Percentiles rank a stretch among this genome's conserved stretches.
These are phyloP conservation scores for Pythium monospermum DNA, from an alignment of 352 stramenopile genomes.

Conservation along the genomic window DNA sequence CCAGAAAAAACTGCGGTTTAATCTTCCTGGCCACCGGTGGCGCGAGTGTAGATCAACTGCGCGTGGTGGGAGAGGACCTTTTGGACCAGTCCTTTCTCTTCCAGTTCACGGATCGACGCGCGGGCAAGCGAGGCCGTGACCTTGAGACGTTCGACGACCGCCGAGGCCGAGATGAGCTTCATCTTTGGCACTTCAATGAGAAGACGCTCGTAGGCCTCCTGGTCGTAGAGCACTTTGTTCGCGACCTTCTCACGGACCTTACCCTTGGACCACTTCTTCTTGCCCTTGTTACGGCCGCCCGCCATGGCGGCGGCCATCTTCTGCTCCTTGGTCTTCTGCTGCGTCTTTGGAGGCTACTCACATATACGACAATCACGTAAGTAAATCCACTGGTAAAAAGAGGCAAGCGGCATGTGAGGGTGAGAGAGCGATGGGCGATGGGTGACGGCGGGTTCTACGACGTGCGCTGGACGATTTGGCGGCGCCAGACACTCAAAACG, in stretches of 20 bases:
- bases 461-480: too few species aligned
- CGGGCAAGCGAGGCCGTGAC: conserved; percentile 97
- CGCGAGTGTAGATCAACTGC: conserved; percentile 99
- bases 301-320: conserved; percentile 99
- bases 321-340: conserved; percentile 99
- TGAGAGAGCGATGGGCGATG: neutral
- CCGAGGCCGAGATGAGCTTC: conserved; percentile 99
- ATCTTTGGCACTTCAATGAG: conserved; percentile 99
- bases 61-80: conserved; percentile 93
- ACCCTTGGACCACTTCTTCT: conserved; percentile 99
- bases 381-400: too few species aligned
- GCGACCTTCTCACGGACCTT: conserved; percentile 99
- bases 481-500: too few species aligned
- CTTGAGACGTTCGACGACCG: conserved; percentile 99
- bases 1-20: conserved; percentile 24
- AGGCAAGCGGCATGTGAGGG: too few species aligned
- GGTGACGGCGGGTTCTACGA: too few species aligned
- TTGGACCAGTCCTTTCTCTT: conserved; percentile 95
- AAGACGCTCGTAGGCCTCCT: conserved; percentile 98
- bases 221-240: conserved; percentile 99
- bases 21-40: conserved; percentile 76
- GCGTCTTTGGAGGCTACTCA: conserved; percentile 95
- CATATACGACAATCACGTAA: too few species aligned
- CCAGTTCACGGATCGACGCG: conserved; percentile 91
- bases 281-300: conserved; percentile 96